phyloP scores from a whole-genome alignment of 1,139 yeast species.

The Saccharomyces hybrid region DNA sequence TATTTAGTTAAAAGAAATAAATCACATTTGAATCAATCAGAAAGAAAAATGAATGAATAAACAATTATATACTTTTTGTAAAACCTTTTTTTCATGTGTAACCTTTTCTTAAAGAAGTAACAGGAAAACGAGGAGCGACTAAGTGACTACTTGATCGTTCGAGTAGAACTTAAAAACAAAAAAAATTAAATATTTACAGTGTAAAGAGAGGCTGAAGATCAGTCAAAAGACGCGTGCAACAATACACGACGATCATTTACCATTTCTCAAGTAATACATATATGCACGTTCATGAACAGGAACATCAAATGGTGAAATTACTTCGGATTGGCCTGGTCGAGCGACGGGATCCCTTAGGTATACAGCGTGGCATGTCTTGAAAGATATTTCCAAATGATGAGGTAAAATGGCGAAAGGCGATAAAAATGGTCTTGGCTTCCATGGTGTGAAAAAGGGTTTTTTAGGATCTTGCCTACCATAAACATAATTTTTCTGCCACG shows the following conservation, averaged over 20 bases:
- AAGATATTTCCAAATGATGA: slow-evolving; percentile 82
- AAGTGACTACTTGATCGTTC: background rate
- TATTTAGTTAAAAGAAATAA: background rate
- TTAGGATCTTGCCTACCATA: slow-evolving; percentile 72
- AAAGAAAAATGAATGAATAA: background rate
- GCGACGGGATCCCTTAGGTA: slow-evolving; percentile 95
- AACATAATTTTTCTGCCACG: slow-evolving; percentile 63
- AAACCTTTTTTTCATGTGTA: background rate
- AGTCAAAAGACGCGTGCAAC: background rate
- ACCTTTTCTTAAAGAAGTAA: background rate
- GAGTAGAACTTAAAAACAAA: background rate
- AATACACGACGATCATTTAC: slow-evolving; percentile 36
- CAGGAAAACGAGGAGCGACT: background rate
- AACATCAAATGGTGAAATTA: slow-evolving; percentile 79
- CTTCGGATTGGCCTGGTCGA: slow-evolving; percentile 94
- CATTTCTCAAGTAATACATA: slow-evolving; percentile 85
- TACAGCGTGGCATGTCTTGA: slow-evolving; percentile 88
- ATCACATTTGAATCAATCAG: background rate
- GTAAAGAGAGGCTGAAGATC: background rate
- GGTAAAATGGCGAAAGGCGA: slow-evolving; percentile 92
- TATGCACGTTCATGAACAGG: slow-evolving; percentile 89
- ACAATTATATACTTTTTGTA: background rate
- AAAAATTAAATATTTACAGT: slow-evolving; percentile 1
- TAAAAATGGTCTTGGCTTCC: slow-evolving; percentile 89
- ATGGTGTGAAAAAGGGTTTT: slow-evolving; percentile 88